phyloP scores from a whole-genome alignment of 163 green algal genomes.

The Trebouxiophyceae sp. region DNA sequence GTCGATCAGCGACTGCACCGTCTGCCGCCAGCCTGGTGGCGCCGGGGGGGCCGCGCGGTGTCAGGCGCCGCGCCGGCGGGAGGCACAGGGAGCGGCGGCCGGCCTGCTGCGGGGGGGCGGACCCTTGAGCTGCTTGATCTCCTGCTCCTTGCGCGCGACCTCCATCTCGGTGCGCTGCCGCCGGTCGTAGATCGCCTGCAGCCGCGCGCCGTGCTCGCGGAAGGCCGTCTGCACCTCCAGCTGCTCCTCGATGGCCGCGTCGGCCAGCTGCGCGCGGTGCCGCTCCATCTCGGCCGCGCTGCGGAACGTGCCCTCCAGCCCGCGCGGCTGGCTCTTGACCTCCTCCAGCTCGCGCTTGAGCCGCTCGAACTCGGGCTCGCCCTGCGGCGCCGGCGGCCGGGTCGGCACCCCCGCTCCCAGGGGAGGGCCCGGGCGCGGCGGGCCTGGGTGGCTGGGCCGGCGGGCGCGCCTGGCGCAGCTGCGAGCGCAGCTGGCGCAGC shows the following conservation, averaged over 20 bases:
- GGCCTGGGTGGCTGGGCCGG: background rate
- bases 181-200: constrained; percentile 60
- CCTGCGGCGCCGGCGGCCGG: too few relatives aligned
- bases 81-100: too few relatives aligned
- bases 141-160: constrained; percentile 55
- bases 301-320: constrained; percentile 61
- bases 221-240: constrained; percentile 79
- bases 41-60: too few relatives aligned
- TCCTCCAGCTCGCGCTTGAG: constrained; percentile 76
- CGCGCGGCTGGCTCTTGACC: constrained; percentile 49
- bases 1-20: constrained; percentile 56
- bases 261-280: constrained; percentile 56
- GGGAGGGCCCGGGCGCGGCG: too few relatives aligned
- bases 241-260: constrained; percentile 75
- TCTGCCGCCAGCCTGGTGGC: constrained; percentile 50
- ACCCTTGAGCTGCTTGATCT: constrained; percentile 75
- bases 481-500: constrained; percentile 46
- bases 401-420: too few relatives aligned
- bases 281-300: constrained; percentile 72
- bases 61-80: too few relatives aligned
- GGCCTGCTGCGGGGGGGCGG: too few relatives aligned
- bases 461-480: constrained; percentile 53
- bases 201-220: constrained; percentile 55
- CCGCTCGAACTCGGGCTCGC: constrained; percentile 75
- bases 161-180: constrained; percentile 63